A percentile compares a stretch with the other conserved stretches of the same genome.
phyloP scores from a whole-genome alignment of 2,329 filamentous ascomycete species.

The Sarocladium strictum region DNA sequence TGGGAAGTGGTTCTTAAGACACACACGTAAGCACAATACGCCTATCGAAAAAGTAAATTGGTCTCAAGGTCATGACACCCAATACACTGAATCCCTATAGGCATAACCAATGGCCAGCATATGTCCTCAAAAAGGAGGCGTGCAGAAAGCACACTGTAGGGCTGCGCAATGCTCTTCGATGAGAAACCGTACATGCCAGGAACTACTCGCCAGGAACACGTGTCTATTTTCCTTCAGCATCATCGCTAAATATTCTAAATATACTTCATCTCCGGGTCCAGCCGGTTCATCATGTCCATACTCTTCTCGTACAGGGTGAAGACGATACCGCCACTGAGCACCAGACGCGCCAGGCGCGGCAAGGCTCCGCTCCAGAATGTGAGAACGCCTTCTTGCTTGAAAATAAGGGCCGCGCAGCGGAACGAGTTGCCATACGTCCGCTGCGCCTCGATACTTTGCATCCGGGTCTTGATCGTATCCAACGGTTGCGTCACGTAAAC shows the following conservation, averaged over 20 bases:
- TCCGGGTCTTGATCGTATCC: slow-evolving; percentile 93
- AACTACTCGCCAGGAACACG: no score
- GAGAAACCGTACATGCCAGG: no score
- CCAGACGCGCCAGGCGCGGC: slow-evolving; percentile 75
- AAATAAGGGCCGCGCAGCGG: slow-evolving; percentile 74
- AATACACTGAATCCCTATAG: no score
- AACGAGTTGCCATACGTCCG: slow-evolving; percentile 81
- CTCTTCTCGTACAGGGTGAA: slow-evolving; percentile 99
- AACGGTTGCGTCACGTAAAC: slow-evolving; percentile 72
- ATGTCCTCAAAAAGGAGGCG: no score
- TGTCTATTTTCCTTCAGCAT: not conserved
- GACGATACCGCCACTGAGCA: slow-evolving; percentile 92
- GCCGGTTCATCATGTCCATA: slow-evolving; percentile 69
- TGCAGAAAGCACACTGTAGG: no score
- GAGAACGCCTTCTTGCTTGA: slow-evolving; percentile 79
- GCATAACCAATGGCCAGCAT: no score
- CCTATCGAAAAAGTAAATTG: no score
- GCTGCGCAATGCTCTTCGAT: no score
- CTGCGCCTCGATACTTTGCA: slow-evolving; percentile 91
- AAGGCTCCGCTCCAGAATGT: slow-evolving; percentile 94
- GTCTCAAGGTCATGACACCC: no score
- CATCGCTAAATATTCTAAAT: slow-evolving; percentile 33
- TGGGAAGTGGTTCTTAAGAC: no score
- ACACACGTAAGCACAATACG: no score
- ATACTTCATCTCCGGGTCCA: slow-evolving; percentile 81